Evolutionary conservation across 2,329 filamentous ascomycete species (phyloP).

Genomic region (Aureobasidium vineae): DNA sequence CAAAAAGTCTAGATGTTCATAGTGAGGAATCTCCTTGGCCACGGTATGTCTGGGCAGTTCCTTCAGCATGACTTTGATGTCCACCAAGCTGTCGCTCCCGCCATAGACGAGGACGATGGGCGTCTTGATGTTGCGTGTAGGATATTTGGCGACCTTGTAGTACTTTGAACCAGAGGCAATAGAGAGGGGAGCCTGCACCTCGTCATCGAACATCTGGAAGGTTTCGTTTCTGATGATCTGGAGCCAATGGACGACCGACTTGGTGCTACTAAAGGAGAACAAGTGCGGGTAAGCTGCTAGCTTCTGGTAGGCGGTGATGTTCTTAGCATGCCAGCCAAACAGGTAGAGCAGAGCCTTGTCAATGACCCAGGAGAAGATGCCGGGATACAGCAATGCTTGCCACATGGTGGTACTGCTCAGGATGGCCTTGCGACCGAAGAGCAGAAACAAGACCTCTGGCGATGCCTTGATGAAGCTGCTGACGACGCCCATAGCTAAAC

Average conservation of each 20-base stretch:
- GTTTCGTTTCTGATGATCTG: conserved; percentile 95
- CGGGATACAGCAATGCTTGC: conserved; percentile 93
- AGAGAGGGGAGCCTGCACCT: conserved; percentile 73
- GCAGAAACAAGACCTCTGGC: conserved; percentile 84
- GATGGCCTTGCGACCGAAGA: conserved; percentile 89
- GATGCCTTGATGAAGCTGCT: conserved; percentile 92
- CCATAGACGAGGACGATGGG: conserved; percentile 93
- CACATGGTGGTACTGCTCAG: conserved; percentile 94
- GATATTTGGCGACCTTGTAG: conserved; percentile 95
- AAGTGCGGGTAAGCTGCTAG: conserved; percentile 93
- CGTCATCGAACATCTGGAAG: conserved; percentile 99
- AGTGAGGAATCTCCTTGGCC: conserved; percentile 83
- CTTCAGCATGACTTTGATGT: conserved; percentile 88
- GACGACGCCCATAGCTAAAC: conserved; percentile 84
- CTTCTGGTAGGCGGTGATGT: conserved; percentile 85
- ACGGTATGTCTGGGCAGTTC: conserved; percentile 83
- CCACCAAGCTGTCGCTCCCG: conserved; percentile 87
- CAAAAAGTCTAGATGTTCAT: conserved; percentile 94
- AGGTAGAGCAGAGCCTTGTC: conserved; percentile 78
- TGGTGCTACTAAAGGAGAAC: conserved; percentile 95
- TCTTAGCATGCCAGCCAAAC: conserved; percentile 84
- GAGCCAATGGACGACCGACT: conserved; percentile 98
- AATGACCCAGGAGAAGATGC: conserved; percentile 84
- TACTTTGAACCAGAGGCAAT: conserved; percentile 73
- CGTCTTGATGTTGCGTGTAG: conserved; percentile 94